Evolutionary conservation across 1,284 basidiomycete species (phyloP), one percentile per base, ranked within the genome.

Genomic region (Sporisorium graminicola): DNA sequence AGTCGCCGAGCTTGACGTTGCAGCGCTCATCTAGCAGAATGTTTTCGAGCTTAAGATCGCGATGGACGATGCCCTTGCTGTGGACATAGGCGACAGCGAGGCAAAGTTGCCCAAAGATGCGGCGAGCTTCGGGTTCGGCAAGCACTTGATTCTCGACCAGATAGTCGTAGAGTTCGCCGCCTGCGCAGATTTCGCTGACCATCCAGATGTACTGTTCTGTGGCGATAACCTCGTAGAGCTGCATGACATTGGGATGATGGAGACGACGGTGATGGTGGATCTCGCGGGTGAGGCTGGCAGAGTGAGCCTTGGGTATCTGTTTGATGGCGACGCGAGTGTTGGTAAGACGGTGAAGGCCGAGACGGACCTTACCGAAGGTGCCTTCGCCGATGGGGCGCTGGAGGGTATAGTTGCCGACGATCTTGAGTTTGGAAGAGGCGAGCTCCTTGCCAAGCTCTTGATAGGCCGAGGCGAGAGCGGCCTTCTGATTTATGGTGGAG

Each of bases 191-290:
- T 85, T 99, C 97, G 16, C 94, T 94, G 59, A 98, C 93, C 77
- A 99, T 94, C 94, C 95, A 99, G 82, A 99, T 97, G 80, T 90
- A 90, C 22, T 90, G 90, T 86, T 99, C 97, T 0, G 97, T 98
- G 14, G 95, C 96, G 82, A 98, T 93, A 82, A 99, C 94, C 87
- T 99, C 97, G 88, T 93, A 98, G 84, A 99, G 91, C 85, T 98
- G 94, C 33, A 94, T 93, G 82, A 98, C 91, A 84, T 98, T 91
- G 0, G 94, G 94, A 83, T 99, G 96, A 84, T 98, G 96, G 9
- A 99, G 90, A 53, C 94, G 91, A 33, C 97, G 92, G 87, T 99
- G 97, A 83, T 99, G 96, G 84, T 99, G 96, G 65, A 99, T 96
- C 87, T 99, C 97, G 74, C 97, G 90, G 14, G 95, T 99, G 54